Percentiles rank a stretch among this genome's conserved stretches.
Evolutionary conservation across 1,139 yeast genomes (phyloP).

Genomic region (Geotrichum histeridarum): DNA sequence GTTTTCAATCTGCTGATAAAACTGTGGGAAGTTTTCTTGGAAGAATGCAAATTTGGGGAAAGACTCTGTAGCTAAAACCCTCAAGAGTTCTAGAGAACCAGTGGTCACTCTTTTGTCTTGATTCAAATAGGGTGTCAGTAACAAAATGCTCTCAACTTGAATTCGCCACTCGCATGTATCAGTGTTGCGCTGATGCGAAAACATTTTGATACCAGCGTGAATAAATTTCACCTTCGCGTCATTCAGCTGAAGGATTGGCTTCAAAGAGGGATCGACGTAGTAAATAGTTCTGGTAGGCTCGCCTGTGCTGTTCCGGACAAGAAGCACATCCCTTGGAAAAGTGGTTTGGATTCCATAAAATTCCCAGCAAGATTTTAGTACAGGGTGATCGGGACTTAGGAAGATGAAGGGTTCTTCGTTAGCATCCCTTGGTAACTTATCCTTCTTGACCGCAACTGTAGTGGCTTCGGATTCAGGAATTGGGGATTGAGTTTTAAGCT

Average conservation of each 20-base stretch:
- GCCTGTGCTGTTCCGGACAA: conserved; percentile 93
- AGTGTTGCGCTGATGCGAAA: conserved; percentile 79
- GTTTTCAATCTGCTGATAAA: conserved; percentile 49
- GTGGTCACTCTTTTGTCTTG: conserved; percentile 6
- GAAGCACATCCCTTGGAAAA: conserved; percentile 59
- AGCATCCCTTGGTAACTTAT: conserved; percentile 78
- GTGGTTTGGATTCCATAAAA: conserved; percentile 67
- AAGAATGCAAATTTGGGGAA: conserved; percentile 72
- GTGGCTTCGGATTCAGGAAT: conserved; percentile 24
- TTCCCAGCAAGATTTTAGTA: conserved; percentile 70
- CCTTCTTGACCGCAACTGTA: conserved; percentile 43
- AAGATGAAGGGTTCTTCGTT: conserved; percentile 91
- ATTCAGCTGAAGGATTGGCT: conserved; percentile 59
- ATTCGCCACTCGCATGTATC: conserved; percentile 79
- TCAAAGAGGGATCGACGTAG: conserved; percentile 72
- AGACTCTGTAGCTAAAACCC: conserved; percentile 36
- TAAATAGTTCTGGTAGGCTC: conserved; percentile 91
- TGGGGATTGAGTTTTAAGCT: conserved; percentile 28
- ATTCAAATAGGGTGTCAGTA: conserved; percentile 57
- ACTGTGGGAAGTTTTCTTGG: conserved; percentile 53
- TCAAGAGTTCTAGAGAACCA: conserved; percentile 33
- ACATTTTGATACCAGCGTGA: conserved; percentile 87
- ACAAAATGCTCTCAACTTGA: conserved; percentile 63
- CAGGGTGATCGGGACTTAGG: conserved; percentile 61
- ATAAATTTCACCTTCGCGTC: conserved; percentile 79